Conservation (phyloP, 495 filamentous ascomycete species). For the Lepidopterella palustris region DNA sequence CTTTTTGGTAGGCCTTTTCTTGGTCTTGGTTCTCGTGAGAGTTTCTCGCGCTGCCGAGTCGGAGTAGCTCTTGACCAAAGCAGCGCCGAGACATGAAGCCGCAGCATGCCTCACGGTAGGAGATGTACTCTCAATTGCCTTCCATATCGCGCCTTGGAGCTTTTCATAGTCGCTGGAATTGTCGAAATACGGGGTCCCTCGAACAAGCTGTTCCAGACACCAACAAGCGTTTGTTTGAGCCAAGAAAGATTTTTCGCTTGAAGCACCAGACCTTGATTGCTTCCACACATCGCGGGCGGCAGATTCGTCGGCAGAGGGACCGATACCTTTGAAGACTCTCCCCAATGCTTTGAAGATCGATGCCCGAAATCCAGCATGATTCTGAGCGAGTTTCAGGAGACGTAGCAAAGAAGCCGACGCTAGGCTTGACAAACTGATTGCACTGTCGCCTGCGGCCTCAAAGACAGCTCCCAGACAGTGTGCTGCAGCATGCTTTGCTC, state of each 20-base stretch:
- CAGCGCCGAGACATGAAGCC: constrained; percentile 75
- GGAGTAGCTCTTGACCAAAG: constrained; percentile 73
- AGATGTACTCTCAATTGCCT: constrained; percentile 72
- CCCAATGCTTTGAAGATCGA: constrained; percentile 73
- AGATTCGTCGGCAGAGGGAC: constrained; percentile 70
- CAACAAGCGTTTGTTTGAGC: constrained; percentile 75
- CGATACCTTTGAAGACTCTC: constrained; percentile 67
- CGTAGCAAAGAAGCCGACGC: constrained; percentile 66
- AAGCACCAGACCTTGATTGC: constrained; percentile 68
- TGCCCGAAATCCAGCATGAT: constrained; percentile 75
- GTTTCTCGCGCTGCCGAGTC: constrained; percentile 44
- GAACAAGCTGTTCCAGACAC: constrained; percentile 69
- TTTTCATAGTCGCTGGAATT: constrained; percentile 89
- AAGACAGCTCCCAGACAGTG: constrained; percentile 86
- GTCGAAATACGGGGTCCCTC: constrained; percentile 70
- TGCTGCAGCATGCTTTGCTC: constrained; percentile 77
- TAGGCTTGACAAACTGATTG: constrained; percentile 73
- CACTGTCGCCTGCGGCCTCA: constrained; percentile 84
- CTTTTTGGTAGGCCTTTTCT: constrained; percentile 68
- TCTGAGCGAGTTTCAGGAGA: constrained; percentile 70
- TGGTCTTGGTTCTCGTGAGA: constrained; percentile 59
- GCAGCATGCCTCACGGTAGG: constrained; percentile 72
- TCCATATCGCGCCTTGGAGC: constrained; percentile 70
- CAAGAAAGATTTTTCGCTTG: constrained; percentile 72
- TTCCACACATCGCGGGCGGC: constrained; percentile 93